phyloP scores from a whole-genome alignment of 805 yeast genomes.

The Lipomyces sp. region DNA sequence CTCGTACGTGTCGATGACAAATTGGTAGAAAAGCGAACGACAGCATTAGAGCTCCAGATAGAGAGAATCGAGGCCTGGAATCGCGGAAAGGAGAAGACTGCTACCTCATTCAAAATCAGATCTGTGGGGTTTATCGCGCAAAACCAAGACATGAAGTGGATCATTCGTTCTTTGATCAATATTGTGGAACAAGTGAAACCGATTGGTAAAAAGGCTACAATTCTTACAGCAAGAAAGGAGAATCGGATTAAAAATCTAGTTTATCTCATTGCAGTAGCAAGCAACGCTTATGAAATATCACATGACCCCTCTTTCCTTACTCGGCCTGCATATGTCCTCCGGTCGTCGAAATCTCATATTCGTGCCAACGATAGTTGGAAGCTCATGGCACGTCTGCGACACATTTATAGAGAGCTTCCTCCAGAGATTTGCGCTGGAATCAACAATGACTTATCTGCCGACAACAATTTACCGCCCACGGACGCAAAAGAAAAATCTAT shows the following conservation, averaged over 20 bases:
- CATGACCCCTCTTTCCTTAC: constrained; percentile 91
- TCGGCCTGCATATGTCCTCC: constrained; percentile 79
- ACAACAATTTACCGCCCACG: constrained; percentile 44
- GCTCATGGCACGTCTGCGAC: constrained; percentile 75
- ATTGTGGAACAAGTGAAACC: constrained; percentile 39
- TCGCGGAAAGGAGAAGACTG: constrained; percentile 28
- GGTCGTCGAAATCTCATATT: constrained; percentile 73
- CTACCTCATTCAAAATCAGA: constrained; percentile 41
- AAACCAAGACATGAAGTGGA: constrained; percentile 48
- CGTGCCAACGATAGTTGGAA: constrained; percentile 89
- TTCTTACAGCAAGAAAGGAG: constrained; percentile 29
- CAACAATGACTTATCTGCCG: constrained; percentile 48
- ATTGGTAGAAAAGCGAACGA: not conserved
- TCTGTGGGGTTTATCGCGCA: constrained; percentile 44
- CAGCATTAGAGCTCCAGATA: constrained; percentile 42
- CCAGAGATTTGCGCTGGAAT: constrained; percentile 44
- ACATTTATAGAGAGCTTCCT: constrained; percentile 67
- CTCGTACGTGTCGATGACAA: constrained; percentile 12
- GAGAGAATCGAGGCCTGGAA: constrained; percentile 46
- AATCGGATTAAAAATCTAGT: constrained; percentile 46
- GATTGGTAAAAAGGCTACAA: constrained; percentile 29
- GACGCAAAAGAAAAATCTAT: constrained; percentile 62
- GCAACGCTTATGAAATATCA: constrained; percentile 58
- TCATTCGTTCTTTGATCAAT: constrained; percentile 24
- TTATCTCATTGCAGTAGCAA: constrained; percentile 54